Base-by-base conservation (phyloP, 768 basidiomycete species). In the Pluteus cervinus region DNA sequence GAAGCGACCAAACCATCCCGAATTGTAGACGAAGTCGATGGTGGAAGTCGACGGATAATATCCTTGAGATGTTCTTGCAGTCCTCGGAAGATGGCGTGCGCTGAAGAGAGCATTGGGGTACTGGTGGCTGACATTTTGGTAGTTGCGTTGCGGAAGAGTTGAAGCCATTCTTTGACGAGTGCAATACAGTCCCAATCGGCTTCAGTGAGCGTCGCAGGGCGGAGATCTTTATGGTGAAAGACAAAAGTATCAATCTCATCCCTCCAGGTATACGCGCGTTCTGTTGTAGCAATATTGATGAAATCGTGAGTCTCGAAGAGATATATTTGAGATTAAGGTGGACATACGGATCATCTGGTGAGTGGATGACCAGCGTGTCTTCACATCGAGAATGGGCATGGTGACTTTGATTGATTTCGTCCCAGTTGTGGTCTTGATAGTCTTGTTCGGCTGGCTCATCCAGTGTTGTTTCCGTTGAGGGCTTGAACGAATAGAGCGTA, bases 341-440 rank as follows among this genome's bases (percentile, higher is more conserved):
- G 18, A 45, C 53, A 16, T 39, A 62, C 54, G 40, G 7, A 62
- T 46, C 59, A 62, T 61, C 16, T 55, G 48, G 37, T 59, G 53
- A 16, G 59, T 58, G n/a, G 59, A 62, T 2, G 54, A 50, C 61
- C 61, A 62, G 1, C 52, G 46, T 6, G 58, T 61, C 10, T 41
- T 33, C 2, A 62, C 59, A 44, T 61, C 59, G 1, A 62, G 47
- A 22, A 61, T 62, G 2, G 54, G 49, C 45, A 58, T 56, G 1
- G 53, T n/a, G 11, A 10, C 21, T 22, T 5, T 17, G 7, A 10
- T 9, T n/a, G n/a, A n/a, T 8, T 17, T 5, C 10, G 7, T 33
- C 5, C 5, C 32, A 33, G 10, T 22, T 5, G 10, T n/a, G 18
- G 20, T 17, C 20, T 18, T n/a, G 18, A 33, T 9, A 20, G 32